phyloP scores from a whole-genome alignment of 2,329 filamentous ascomycete genomes.

The Colletotrichum truncatum region DNA sequence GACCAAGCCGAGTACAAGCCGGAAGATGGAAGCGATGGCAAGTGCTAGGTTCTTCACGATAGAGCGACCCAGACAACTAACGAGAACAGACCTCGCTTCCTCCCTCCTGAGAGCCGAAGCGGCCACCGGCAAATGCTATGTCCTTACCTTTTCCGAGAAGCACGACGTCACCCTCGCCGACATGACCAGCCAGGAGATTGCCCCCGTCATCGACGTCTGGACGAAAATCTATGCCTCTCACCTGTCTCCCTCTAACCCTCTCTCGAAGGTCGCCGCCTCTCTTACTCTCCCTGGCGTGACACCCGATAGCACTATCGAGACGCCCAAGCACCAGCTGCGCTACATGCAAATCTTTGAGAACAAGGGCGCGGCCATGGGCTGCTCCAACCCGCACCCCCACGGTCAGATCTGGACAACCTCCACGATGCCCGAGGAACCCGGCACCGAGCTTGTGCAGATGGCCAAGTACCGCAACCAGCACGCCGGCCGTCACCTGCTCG shows the following conservation, averaged over 20 bases:
- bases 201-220: slow-evolving; percentile 90
- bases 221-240: slow-evolving; percentile 88
- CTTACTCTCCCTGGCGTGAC: slow-evolving; percentile 50
- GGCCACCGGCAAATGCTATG: slow-evolving; percentile 96
- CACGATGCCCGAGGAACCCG: slow-evolving; percentile 87
- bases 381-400: slow-evolving; percentile 97
- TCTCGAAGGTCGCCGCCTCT: slow-evolving; percentile 53
- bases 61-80: not conserved
- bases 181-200: slow-evolving; percentile 78
- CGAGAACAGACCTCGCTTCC: slow-evolving; percentile 70
- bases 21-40: slow-evolving; percentile 48
- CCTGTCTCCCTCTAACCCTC: slow-evolving; percentile 75
- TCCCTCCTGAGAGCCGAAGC: slow-evolving; percentile 83
- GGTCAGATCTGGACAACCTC: slow-evolving; percentile 97
- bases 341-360: slow-evolving; percentile 99
- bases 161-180: slow-evolving; percentile 95
- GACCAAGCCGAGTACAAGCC: slow-evolving; percentile 80
- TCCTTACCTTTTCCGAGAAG: slow-evolving; percentile 90
- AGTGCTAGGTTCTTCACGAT: rapidly evolving
- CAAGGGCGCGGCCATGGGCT: slow-evolving; percentile 97
- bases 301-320: slow-evolving; percentile 47
- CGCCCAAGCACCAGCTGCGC: slow-evolving; percentile 79
- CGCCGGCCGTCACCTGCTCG: slow-evolving; percentile 78
- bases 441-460: slow-evolving; percentile 81
- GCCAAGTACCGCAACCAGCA: slow-evolving; percentile 80